Base-by-base conservation (phyloP, 441 rosid genomes). In the Macaranga tanarius region DNA sequence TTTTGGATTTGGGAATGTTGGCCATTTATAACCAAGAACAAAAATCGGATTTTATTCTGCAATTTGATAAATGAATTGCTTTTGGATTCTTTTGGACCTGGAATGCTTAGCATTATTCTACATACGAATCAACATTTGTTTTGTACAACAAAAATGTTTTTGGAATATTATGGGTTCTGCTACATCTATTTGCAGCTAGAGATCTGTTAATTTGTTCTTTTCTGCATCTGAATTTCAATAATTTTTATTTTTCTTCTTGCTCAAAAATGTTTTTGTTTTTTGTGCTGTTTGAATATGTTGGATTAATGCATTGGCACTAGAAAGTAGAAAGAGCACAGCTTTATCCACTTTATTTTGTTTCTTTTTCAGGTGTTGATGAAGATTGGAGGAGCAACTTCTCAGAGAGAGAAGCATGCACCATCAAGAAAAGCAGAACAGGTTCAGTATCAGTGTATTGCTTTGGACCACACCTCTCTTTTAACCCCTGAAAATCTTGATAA, bases 381-480 rank as follows among this genome's bases (percentile, higher is more conserved):
- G 91, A 91, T 73, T 86, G 84, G 68, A 91, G 89, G 84, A 81
- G 77, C 84, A 91, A 81, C 78, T 89, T 87, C 81, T 86, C 92
- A 61, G 98, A 91, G 87, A 84, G 85, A 73, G 90, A 91, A 76
- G 88, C 98, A 62, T 83, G 86, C 90, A 87, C 89, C 62, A 84
- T 86, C 81, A 89, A 91, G 80, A 90, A 88, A 86, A 87, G 89
- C 77, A 93, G 79, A 85, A 83, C 90, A 85, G 97, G 99, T 95
- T 65, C 81, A 61, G 82, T 72, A 62, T 77, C 86, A 79, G 76
- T 67, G 51, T 20, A 68, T 81, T 75, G 70, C 72, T 74, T 73
- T 88, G 90, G 89, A 88, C 87, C 87, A 79, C 89, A 25, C 50
- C 56, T 50, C 45, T 57, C 66, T 62, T 62, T 78, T 59, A 23